Evolutionary conservation across 441 rosid species (phyloP), one percentile per base, ranked within the genome.

Genomic region (Theobroma grandiflorum): DNA sequence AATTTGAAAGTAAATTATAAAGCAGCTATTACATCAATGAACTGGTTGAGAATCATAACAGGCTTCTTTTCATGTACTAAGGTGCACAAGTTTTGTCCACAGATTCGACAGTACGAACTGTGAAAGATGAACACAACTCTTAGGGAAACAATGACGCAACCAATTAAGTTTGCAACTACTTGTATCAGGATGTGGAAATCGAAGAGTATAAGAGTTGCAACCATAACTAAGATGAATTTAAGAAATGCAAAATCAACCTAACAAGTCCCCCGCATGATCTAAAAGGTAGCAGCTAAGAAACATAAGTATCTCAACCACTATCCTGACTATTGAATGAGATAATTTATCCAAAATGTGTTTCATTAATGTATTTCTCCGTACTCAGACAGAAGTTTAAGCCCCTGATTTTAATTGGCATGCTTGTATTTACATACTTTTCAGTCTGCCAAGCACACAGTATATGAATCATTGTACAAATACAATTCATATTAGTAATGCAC

Each of bases 31-130:
- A 45, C 59, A 31, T 49, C 40, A n/a, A 31, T 16, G 59, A 71
- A 31, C 26, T 33, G n/a, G 20, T 47, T 26, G 74, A 26, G n/a
- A 69, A 8, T 12, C 10, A 14, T 12, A 59, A 70, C 40, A 69
- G n/a, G 50, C 38, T 74, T 57, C 66, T 35, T 35, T 72, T 72
- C 26, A 18, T n/a, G 62, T 18, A 72, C 20, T 4, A 71, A 16
- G 14, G 35, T 71, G 26, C 61, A 50, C 61, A 35, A 50, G 22
- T 49, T 50, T 26, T 45, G 20, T 1, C 55, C 12, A 67, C 0
- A 11, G 9, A 67, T 11, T 43, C 42, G 35, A 20, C 35, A 20
- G 26, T 42, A 33, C 7, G 8, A 33, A 40, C 42, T 9, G 18
- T 8, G 11, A 35, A 37, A 8, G 33, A 6, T 22, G 38, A 14